Percentiles rank a stretch among this genome's conserved stretches.
These are phyloP conservation scores for Fusarium burgessii DNA, from an alignment of 2,329 filamentous ascomycete species.

Conservation along the genomic window DNA sequence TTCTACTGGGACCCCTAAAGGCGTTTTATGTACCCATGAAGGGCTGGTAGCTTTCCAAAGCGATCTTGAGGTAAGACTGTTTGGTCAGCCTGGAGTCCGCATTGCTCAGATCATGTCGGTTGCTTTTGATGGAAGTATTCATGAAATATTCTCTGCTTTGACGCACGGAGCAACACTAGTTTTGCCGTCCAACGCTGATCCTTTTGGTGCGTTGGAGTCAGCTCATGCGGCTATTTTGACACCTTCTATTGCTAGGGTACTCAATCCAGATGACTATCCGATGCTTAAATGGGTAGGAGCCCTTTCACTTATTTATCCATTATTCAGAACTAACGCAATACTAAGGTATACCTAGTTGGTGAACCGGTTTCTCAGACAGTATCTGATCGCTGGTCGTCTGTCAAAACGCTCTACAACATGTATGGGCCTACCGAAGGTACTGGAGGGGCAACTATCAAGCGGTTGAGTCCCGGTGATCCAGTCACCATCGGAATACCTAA, in stretches of 20 bases:
- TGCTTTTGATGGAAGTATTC: not conserved
- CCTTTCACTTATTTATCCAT: fast-evolving
- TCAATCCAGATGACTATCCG: not conserved
- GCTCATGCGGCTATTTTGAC: not conserved
- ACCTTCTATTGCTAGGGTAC: not conserved
- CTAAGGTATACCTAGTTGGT: not conserved
- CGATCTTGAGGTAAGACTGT: not conserved
- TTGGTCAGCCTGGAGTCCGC: not conserved
- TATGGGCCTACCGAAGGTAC: not conserved
- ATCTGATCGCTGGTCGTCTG: not conserved
- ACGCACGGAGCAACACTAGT: not conserved
- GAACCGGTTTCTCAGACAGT: not conserved
- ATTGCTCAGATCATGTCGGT: not conserved
- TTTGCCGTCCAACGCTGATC: not conserved
- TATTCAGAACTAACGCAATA: fast-evolving
- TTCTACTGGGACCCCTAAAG: not conserved
- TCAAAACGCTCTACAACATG: not conserved
- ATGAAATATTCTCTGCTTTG: not conserved
- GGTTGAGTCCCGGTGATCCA: not conserved
- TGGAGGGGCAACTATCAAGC: not conserved
- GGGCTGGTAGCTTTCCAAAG: not conserved
- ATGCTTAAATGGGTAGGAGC: not conserved
- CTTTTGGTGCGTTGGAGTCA: not conserved
- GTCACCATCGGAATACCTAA: not conserved
- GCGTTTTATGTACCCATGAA: not conserved